Evolutionary conservation across 2,329 filamentous ascomycete species (phyloP).

Genomic region (Plectosphaerella cucumerina): DNA sequence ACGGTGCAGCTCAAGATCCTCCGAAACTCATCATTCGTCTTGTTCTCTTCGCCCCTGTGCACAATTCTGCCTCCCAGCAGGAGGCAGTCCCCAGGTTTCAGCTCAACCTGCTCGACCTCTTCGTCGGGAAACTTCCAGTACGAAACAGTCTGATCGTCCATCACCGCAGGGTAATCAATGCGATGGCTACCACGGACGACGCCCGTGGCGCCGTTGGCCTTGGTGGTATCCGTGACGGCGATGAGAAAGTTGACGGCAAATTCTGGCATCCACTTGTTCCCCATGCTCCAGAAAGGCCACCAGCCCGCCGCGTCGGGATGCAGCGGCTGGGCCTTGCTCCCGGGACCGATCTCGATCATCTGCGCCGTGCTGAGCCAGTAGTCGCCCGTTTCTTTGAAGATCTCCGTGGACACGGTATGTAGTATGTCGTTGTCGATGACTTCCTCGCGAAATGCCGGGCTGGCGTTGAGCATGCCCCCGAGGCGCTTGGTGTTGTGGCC

Average conservation of each 20-base stretch:
- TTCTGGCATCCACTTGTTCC: slow-evolving; percentile 4
- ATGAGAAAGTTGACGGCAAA: slow-evolving; percentile 14
- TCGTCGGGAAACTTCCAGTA: slow-evolving; percentile 8
- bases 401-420: slow-evolving; percentile 18
- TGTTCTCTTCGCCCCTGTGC: slow-evolving; percentile 8
- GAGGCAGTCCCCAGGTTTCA: slow-evolving; percentile 9
- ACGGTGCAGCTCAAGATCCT: slow-evolving; percentile 10
- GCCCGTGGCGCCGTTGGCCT: slow-evolving; percentile 14
- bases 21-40: slow-evolving; percentile 5
- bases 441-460: slow-evolving; percentile 20
- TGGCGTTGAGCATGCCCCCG: slow-evolving; percentile 15
- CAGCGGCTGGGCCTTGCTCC: slow-evolving; percentile 17
- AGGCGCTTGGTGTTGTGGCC: slow-evolving; percentile 21
- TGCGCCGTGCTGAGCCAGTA: slow-evolving; percentile 22
- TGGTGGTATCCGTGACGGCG: slow-evolving; percentile 12
- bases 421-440: slow-evolving; percentile 22
- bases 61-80: slow-evolving; percentile 8
- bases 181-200: slow-evolving; percentile 9
- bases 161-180: neutral
- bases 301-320: slow-evolving; percentile 15
- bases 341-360: slow-evolving; percentile 18
- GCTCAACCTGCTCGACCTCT: slow-evolving; percentile 8
- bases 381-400: slow-evolving; percentile 20
- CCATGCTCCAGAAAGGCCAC: slow-evolving; percentile 1
- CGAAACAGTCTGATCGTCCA: neutral